These are phyloP conservation scores for Cochliopodium minus DNA, from an alignment of 208 protist species.

Conservation along the genomic window DNA sequence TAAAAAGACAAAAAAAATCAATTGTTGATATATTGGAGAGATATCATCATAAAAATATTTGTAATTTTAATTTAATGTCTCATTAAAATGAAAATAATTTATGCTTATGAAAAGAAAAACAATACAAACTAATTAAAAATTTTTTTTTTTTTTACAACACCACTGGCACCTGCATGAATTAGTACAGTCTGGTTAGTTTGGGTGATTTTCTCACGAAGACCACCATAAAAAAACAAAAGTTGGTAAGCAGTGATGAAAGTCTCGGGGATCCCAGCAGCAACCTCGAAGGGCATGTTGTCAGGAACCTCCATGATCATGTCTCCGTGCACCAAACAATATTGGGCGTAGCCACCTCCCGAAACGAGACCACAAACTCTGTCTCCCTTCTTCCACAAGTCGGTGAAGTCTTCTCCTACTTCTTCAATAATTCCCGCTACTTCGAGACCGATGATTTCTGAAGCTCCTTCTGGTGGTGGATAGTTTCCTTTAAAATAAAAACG, in stretches of 20 bases:
- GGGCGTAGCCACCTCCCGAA: conserved; percentile 62
- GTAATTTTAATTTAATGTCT: too few species aligned
- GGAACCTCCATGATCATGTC: conserved; percentile 52
- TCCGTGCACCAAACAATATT: conserved; percentile 51
- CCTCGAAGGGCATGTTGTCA: conserved; percentile 47
- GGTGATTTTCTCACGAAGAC: conserved; percentile 32
- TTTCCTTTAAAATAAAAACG: too few species aligned
- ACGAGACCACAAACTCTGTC: conserved; percentile 62
- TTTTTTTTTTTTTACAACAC: too few species aligned
- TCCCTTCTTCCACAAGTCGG: conserved; percentile 43
- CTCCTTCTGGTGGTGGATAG: conserved; percentile 60
- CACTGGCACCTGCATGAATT: conserved; percentile 60
- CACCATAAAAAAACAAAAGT: conserved; percentile 42
- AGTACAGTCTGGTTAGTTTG: conserved; percentile 48
- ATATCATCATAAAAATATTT: too few species aligned
- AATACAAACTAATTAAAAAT: too few species aligned
- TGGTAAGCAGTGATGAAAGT: conserved; percentile 73
- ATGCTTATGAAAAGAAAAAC: too few species aligned
- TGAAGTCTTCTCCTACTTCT: conserved; percentile 38
- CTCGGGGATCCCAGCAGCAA: conserved; percentile 66
- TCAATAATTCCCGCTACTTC: conserved; percentile 65
- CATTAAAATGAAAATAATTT: too few species aligned
- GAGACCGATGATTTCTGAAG: conserved; percentile 53
- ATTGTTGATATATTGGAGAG: too few species aligned
- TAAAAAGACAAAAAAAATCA: too few species aligned